These are phyloP conservation scores for Hymenoscyphus occultus DNA, from an alignment of 2,329 filamentous ascomycete species.

Conservation along the genomic window DNA sequence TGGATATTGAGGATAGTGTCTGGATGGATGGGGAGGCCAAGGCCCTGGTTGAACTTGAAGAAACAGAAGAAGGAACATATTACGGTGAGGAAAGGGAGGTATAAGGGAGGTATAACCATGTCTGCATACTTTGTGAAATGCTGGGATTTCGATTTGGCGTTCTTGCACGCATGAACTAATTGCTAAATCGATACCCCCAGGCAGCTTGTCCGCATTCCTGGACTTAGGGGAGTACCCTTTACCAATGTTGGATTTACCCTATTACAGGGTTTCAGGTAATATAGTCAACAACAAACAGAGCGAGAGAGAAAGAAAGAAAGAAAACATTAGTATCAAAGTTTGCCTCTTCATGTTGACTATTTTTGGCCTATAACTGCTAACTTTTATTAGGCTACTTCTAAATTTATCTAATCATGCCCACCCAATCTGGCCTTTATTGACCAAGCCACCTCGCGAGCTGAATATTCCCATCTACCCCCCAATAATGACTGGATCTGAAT, in stretches of 20 bases:
- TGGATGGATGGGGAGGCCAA: neutral
- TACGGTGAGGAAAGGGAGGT: conserved; percentile 1
- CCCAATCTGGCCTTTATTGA: neutral
- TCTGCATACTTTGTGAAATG: neutral
- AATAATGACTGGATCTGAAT: too few species aligned
- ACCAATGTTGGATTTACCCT: too few species aligned
- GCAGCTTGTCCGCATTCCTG: neutral
- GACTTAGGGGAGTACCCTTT: neutral
- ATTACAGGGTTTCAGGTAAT: neutral
- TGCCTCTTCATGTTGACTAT: neutral
- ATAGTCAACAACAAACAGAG: neutral
- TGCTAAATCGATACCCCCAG: neutral
- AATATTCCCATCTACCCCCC: too few species aligned
- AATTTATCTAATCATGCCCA: neutral
- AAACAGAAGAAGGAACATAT: neutral
- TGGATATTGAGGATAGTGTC: neutral
- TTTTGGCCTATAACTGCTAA: neutral
- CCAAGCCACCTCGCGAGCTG: neutral
- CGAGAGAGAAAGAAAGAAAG: neutral
- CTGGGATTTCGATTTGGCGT: neutral
- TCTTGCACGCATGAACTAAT: neutral
- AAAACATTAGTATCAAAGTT: neutral
- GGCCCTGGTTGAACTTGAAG: neutral
- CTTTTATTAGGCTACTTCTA: neutral
- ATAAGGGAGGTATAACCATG: conserved; percentile 2